These are phyloP conservation scores for Bruguiera gymnorhiza DNA, from an alignment of 345 rosid species.

Conservation along the genomic window DNA sequence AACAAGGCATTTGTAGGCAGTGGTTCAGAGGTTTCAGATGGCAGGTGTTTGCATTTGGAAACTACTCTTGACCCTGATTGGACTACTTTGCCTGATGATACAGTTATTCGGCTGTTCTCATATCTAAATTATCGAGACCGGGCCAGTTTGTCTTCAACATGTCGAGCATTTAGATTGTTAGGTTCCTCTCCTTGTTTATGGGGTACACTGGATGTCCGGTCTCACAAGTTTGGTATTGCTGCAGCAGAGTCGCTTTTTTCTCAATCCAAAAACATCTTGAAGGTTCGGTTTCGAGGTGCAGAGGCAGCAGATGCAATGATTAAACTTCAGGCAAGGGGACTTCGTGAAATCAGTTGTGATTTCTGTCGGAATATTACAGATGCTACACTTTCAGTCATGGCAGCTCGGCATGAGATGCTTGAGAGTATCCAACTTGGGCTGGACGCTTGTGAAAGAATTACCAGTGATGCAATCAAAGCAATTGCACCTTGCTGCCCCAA, in stretches of 20 bases:
- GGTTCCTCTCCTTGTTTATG: conserved; percentile 37
- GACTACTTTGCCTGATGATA: conserved; percentile 41
- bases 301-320: conserved; percentile 37
- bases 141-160: conserved; percentile 37
- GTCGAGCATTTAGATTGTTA: conserved; percentile 32
- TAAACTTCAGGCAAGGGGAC: conserved; percentile 27
- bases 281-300: conserved; percentile 35
- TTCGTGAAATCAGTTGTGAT: conserved; percentile 35
- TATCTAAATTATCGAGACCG: conserved; percentile 34
- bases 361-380: conserved; percentile 32
- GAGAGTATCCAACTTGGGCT: conserved; percentile 38
- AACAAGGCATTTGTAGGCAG: conserved; percentile 16
- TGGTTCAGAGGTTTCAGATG: conserved; percentile 20
- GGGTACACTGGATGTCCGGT: conserved; percentile 30
- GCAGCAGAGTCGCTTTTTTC: conserved; percentile 21
- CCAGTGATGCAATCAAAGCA: conserved; percentile 38
- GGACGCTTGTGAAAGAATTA: conserved; percentile 32
- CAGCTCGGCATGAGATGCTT: conserved; percentile 37
- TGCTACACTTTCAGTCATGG: conserved; percentile 28
- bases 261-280: conserved; percentile 23
- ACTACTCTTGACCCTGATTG: conserved; percentile 22
- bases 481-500: conserved; percentile 37
- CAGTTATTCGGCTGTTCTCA: conserved; percentile 29
- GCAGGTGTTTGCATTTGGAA: conserved; percentile 6
- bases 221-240: conserved; percentile 24